Evolutionary conservation across 2,329 filamentous ascomycete species (phyloP).

Genomic region (Clonostachys sp.): DNA sequence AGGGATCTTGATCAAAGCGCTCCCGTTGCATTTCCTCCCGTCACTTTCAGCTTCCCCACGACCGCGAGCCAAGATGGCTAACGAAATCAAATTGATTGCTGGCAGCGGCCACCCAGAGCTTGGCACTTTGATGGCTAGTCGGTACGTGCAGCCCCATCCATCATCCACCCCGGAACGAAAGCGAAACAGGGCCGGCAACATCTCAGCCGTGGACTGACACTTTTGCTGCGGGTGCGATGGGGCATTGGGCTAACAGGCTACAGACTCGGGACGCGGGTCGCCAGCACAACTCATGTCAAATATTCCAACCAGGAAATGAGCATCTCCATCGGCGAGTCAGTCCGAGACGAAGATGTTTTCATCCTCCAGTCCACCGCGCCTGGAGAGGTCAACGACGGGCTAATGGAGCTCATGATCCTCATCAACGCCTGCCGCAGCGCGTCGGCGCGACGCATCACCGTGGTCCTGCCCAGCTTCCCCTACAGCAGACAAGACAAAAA

Average conservation of each 20-base stretch:
- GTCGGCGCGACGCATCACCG: slow-evolving; percentile 82
- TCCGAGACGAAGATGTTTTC: slow-evolving; percentile 97
- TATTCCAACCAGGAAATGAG: slow-evolving; percentile 86
- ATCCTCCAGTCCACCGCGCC: slow-evolving; percentile 93
- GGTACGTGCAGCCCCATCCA: slow-evolving; percentile 21
- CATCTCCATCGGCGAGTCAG: slow-evolving; percentile 92
- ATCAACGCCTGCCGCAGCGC: slow-evolving; percentile 80
- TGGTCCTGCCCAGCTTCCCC: slow-evolving; percentile 92
- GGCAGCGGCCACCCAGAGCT: slow-evolving; percentile 43
- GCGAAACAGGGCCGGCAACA: no score
- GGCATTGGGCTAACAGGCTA: not conserved
- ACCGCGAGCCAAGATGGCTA: slow-evolving; percentile 37
- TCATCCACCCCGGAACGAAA: no score
- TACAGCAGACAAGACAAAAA: slow-evolving; percentile 98
- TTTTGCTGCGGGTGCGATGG: no score
- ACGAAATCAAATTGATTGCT: slow-evolving; percentile 49
- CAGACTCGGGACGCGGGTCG: slow-evolving; percentile 72
- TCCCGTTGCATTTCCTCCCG: no score
- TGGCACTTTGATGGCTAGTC: slow-evolving; percentile 36
- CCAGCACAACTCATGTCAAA: slow-evolving; percentile 75
- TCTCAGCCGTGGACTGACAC: no score
- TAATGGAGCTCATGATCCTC: slow-evolving; percentile 98
- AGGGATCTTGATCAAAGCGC: no score
- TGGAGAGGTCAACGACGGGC: slow-evolving; percentile 93
- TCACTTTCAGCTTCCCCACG: slow-evolving; percentile 3